Percentiles rank a stretch among this genome's conserved stretches.
phyloP scores from a whole-genome alignment of 768 basidiomycete species.

The Coprinopsis sp. region DNA sequence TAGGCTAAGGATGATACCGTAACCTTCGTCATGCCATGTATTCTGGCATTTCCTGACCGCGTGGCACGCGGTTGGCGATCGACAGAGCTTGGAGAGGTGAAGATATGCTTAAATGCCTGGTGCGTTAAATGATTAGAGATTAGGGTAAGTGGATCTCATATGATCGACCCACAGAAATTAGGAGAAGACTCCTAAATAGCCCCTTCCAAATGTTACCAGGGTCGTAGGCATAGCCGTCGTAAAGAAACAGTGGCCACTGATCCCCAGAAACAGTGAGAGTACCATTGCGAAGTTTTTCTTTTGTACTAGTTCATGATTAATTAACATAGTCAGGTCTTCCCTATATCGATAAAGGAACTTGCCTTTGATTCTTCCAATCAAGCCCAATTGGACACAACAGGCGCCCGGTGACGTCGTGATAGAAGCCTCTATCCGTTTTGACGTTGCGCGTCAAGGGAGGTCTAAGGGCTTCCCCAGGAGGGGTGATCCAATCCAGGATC shows the following conservation, averaged over 20 bases:
- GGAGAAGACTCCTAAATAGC: not conserved
- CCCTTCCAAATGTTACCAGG: not conserved
- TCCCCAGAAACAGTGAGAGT: not conserved
- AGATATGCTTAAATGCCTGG: slow-evolving; percentile 6
- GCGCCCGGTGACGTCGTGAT: not conserved
- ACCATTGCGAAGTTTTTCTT: not conserved
- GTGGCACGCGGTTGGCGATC: not conserved
- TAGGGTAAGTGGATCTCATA: not conserved
- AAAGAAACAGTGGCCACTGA: not conserved
- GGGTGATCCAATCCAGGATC: slow-evolving; percentile 16
- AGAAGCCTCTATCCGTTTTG: slow-evolving; percentile 12
- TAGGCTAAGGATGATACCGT: slow-evolving; percentile 5
- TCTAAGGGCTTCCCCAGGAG: slow-evolving; percentile 4
- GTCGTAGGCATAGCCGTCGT: not conserved
- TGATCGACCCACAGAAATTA: not conserved
- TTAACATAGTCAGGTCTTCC: too few species aligned
- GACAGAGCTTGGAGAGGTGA: slow-evolving; percentile 8
- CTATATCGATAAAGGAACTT: not conserved
- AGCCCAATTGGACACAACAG: not conserved
- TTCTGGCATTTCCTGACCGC: not conserved
- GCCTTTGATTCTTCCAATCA: not conserved
- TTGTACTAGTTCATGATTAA: too few species aligned
- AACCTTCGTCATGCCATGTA: slow-evolving; percentile 3
- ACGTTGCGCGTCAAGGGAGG: slow-evolving; percentile 11
- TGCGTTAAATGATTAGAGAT: not conserved